Evolutionary conservation across 768 basidiomycete genomes (phyloP).

Genomic region (Ramaria sp.): DNA sequence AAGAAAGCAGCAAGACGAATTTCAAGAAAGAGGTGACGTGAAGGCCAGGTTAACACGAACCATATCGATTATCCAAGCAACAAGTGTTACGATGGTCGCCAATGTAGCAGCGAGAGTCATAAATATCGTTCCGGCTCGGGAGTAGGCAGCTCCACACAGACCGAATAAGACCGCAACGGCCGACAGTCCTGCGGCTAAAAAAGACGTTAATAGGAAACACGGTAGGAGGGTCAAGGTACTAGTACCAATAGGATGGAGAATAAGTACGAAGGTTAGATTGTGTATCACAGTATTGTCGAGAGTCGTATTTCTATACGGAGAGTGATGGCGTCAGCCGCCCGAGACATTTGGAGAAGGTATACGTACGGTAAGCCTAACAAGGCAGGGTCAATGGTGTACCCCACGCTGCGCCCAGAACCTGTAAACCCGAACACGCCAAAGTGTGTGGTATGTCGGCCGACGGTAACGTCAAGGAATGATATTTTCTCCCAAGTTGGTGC

Average conservation of each 20-base stretch:
- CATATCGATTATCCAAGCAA: conserved; percentile 73
- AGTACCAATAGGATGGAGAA: conserved; percentile 73
- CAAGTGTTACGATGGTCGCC: conserved; percentile 53
- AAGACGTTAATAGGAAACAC: conserved; percentile 8
- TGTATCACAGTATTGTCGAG: conserved; percentile 46
- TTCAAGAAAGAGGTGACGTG: not conserved
- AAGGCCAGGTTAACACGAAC: conserved; percentile 11
- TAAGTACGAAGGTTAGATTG: conserved; percentile 62
- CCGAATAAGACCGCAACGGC: conserved; percentile 60
- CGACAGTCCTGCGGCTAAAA: conserved; percentile 49
- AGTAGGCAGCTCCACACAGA: conserved; percentile 51
- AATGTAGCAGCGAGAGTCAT: conserved; percentile 63
- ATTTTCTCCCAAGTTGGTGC: conserved; percentile 64
- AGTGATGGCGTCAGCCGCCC: not conserved
- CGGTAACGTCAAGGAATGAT: conserved; percentile 51
- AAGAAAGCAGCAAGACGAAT: not conserved
- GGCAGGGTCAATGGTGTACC: conserved; percentile 39
- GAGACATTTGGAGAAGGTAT: conserved; percentile 12
- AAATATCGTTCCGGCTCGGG: conserved; percentile 62
- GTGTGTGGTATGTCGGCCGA: conserved; percentile 27
- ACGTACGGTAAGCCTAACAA: conserved; percentile 32
- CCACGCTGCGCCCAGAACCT: conserved; percentile 41
- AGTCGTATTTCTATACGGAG: conserved; percentile 17
- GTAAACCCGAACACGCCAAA: conserved; percentile 79
- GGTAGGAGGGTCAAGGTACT: conserved; percentile 15